Base-by-base conservation (phyloP, 805 yeast genomes). In the Saccharomycopsis olivae region DNA sequence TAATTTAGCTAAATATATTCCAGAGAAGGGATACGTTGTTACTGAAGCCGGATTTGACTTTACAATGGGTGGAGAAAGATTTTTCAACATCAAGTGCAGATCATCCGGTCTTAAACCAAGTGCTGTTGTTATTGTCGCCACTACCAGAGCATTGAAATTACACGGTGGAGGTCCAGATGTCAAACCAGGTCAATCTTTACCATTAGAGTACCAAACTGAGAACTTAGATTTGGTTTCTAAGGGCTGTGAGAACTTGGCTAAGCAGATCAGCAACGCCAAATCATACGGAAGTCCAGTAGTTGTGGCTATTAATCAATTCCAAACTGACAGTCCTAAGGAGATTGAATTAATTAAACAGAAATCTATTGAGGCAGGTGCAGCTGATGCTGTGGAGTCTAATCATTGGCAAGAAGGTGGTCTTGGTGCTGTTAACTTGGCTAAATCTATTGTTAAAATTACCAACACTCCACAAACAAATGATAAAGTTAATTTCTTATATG, bases 11-110 rank as follows among this genome's bases (percentile, higher is more conserved):
- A 15, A 17, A 13, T 36, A 48, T 15, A 44, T 46, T 60, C 71
- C 47, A 56, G 70, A 75, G 39, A 66, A 68, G 46, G 97, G 97
- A 50, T 89, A 74, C 57, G 97, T 87, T 40, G 85, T 89, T 46
- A 89, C 98, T 37, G 98, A 89, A 62, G 96, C 97, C 29, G 98
- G 98, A 39, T 89, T 89, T 64, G 97, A 89, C 62, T 89, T 92
- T 69, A 89, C 96, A 36, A 89, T 89, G 97, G 98, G 98, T 50
- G 97, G 97, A 52, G 98, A 89, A 68, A 74, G 97, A 55, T 89
- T 89, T 65, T 74, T 89, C 63, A 86, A 89, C 67, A 89, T 89
- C 61, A 89, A 89, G 66, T 87, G 96, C 61, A 78, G 97, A 59
- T 71, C 94, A 15, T 81, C 94, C 29, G 96, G 95, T 3, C 69